Conservation (phyloP, 73 alveolate genomes). For the Stentor coeruleus region DNA sequence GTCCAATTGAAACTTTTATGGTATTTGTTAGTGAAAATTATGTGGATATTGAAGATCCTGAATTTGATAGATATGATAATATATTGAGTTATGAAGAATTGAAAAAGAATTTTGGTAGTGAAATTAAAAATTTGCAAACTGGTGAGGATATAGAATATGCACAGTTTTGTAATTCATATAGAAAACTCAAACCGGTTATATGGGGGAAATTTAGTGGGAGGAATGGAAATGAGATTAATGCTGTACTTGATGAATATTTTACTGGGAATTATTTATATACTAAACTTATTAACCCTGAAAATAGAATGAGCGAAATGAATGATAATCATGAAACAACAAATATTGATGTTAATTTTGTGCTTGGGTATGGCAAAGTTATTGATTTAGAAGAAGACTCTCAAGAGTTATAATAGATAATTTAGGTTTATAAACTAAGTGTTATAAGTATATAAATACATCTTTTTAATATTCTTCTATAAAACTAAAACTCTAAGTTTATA, state of each 20-base stretch:
- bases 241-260: background rate
- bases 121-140: background rate
- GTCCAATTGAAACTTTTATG: conserved; percentile 31
- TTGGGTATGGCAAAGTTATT: background rate
- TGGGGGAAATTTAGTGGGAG: background rate
- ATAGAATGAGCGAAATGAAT: background rate
- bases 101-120: background rate
- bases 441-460: no score
- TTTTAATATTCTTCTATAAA: no score
- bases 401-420: no score
- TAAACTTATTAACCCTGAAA: conserved; percentile 8
- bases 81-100: background rate
- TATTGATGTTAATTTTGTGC: background rate
- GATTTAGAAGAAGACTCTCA: conserved; percentile 13
- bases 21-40: conserved; percentile 12
- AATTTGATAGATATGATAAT: background rate
- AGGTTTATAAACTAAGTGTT: no score
- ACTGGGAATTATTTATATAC: background rate
- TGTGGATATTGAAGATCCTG: conserved; percentile 6
- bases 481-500: no score
- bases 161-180: background rate
- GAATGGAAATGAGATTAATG: background rate
- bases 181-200: background rate
- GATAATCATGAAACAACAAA: conserved; percentile 1
- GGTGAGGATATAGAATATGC: background rate